Evolutionary conservation across 2,329 filamentous ascomycete species (phyloP), one percentile per base, ranked within the genome.

Genomic region (Penicillium sp.): DNA sequence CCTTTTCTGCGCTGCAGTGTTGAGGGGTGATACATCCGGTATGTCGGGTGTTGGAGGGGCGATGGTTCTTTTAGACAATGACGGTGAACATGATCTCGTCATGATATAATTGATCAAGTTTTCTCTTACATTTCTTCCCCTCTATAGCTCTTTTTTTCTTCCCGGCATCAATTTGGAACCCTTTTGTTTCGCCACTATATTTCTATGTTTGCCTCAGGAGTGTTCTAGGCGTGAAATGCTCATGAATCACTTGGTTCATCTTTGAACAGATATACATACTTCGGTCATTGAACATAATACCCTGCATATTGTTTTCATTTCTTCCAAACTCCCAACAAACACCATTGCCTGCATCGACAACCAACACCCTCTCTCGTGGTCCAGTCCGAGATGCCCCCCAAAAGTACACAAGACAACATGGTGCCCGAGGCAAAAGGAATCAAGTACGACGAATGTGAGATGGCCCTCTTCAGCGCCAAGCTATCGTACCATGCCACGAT

Each of bases 391-490:
- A 72, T 73, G 70, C 61, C 69, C 10, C 59, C 64, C 9, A 71
- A 67, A 50, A 50, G 49, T 33, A 50, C 56, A 41, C 65, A 67
- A 27, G 59, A 66, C 49, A 61, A 57, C 31, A 54, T 66, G 31
- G 60, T 74, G 23, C 72, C 71, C n/a, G 72, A 74, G 61, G 69
- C 65, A 31, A 63, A 68, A 37, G 72, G 72, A 15, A 59, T 74
- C 41, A 69, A 63, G 50, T 75, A 75, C 60, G 71, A 74, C 54
- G 71, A 75, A 63, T 72, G 69, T 47, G 71, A 75, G 43, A 74
- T 75, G 72, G 70, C 70, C 2, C 68, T 73, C 38, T 75, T 75
- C 53, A 69, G 68, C 40, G 72, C 72, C 42, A 73, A 74, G 54
- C 57, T 75, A 19, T 68, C 69, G 10, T 75, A 74, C 31, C 69